phyloP scores from a whole-genome alignment of 2,329 filamentous ascomycete genomes.

The Shiraia bambusicola region DNA sequence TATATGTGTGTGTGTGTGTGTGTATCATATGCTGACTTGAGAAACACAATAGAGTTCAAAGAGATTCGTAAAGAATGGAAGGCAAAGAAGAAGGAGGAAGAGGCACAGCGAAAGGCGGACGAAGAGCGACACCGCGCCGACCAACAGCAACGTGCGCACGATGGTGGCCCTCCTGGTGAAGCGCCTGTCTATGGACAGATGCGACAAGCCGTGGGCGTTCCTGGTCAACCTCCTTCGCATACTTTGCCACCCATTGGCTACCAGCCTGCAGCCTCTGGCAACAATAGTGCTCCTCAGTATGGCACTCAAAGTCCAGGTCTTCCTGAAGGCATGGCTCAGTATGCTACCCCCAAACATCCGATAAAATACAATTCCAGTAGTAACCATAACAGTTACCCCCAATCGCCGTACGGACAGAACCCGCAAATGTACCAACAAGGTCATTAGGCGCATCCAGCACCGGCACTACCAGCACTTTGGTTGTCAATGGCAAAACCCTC shows the following conservation, averaged over 20 bases:
- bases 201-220: conserved; percentile 48
- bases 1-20: no score
- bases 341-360: conserved; percentile 45
- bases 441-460: conserved; percentile 26
- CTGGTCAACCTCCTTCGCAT: conserved; percentile 48
- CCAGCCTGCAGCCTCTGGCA: conserved; percentile 49
- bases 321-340: conserved; percentile 54
- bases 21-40: conserved; percentile 43
- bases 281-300: conserved; percentile 49
- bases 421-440: conserved; percentile 52
- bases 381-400: conserved; percentile 53
- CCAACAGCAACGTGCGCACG: conserved; percentile 53
- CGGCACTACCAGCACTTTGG: conserved; percentile 1
- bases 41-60: conserved; percentile 78
- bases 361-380: conserved; percentile 46
- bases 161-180: conserved; percentile 53
- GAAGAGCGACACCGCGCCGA: conserved; percentile 79
- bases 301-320: conserved; percentile 48
- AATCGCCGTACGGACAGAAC: conserved; percentile 53
- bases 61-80: conserved; percentile 99
- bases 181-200: conserved; percentile 49
- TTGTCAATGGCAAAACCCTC: neutral
- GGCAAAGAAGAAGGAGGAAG: conserved; percentile 98
- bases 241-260: conserved; percentile 56
- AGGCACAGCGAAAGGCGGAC: conserved; percentile 82